These are phyloP conservation scores for Lenwebbia sp. DNA, from an alignment of 345 rosid species.

Conservation along the genomic window DNA sequence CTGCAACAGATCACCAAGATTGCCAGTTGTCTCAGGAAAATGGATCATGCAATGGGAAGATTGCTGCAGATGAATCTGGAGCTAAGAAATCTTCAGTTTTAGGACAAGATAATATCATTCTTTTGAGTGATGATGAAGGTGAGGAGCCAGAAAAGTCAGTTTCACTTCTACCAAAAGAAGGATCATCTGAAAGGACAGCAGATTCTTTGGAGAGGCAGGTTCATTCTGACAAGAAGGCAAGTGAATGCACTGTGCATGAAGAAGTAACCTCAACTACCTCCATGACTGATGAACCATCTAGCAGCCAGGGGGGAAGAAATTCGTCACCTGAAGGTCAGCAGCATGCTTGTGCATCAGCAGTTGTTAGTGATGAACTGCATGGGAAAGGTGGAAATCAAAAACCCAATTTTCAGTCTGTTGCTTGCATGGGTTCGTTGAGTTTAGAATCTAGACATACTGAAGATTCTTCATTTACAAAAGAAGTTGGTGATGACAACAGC, in stretches of 20 bases:
- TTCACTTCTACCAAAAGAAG: slow-evolving; percentile 19
- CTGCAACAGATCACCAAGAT: slow-evolving; percentile 17
- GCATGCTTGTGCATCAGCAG: slow-evolving; percentile 15
- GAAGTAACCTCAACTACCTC: slow-evolving; percentile 6
- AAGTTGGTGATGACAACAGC: slow-evolving; percentile 7
- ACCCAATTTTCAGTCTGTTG: slow-evolving; percentile 14
- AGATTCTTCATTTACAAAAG: slow-evolving; percentile 17
- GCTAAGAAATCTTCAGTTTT: slow-evolving; percentile 21
- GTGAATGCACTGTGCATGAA: slow-evolving; percentile 6
- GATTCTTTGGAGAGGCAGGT: slow-evolving; percentile 22
- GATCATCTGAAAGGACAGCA: slow-evolving; percentile 1
- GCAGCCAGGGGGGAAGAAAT: slow-evolving; percentile 14
- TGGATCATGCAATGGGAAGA: slow-evolving; percentile 8
- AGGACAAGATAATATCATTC: slow-evolving; percentile 34
- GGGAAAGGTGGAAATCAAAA: slow-evolving; percentile 17
- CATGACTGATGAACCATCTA: slow-evolving; percentile 9
- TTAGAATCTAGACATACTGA: slow-evolving; percentile 18
- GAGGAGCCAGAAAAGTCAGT: slow-evolving; percentile 32
- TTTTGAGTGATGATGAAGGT: slow-evolving; percentile 80
- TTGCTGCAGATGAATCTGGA: slow-evolving; percentile 12
- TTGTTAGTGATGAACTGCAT: slow-evolving; percentile 19
- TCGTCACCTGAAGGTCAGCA: slow-evolving; percentile 19
- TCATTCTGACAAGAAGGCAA: slow-evolving; percentile 14
- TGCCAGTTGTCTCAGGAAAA: slow-evolving; percentile 31
- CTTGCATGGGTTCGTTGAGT: slow-evolving; percentile 14